These are phyloP conservation scores for Pythium dissotocum DNA, from an alignment of 352 stramenopile genomes.

Conservation along the genomic window DNA sequence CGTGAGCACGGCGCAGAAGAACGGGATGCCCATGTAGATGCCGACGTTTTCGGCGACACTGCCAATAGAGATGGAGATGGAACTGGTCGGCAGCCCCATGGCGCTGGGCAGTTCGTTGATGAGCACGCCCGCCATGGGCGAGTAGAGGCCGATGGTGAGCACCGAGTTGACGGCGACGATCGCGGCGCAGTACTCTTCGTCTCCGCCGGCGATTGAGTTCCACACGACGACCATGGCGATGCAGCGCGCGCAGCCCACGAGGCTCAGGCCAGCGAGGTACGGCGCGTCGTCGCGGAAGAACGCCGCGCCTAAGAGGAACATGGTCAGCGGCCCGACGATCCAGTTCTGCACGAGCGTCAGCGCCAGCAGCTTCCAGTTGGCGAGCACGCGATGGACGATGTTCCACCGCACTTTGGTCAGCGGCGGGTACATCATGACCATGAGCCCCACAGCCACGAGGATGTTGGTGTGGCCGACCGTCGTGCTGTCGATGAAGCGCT, in stretches of 20 bases:
- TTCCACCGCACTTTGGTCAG: slow-evolving; percentile 55
- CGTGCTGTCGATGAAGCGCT: slow-evolving; percentile 46
- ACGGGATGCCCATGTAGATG: slow-evolving; percentile 75
- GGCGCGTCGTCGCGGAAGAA: slow-evolving; percentile 53
- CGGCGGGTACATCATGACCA: slow-evolving; percentile 69
- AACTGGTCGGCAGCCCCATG: slow-evolving; percentile 38
- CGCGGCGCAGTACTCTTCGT: slow-evolving; percentile 62
- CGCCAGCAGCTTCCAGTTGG: slow-evolving; percentile 46
- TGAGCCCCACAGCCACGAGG: slow-evolving; percentile 47
- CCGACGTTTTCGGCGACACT: slow-evolving; percentile 57
- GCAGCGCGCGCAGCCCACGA: slow-evolving; percentile 68
- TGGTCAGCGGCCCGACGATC: slow-evolving; percentile 48
- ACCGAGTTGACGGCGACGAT: slow-evolving; percentile 74
- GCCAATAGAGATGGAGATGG: slow-evolving; percentile 45
- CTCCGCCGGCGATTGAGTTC: slow-evolving; percentile 61
- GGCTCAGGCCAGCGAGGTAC: slow-evolving; percentile 63
- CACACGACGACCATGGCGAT: slow-evolving; percentile 87
- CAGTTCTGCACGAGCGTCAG: slow-evolving; percentile 64
- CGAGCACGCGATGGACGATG: slow-evolving; percentile 38
- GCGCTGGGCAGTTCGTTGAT: slow-evolving; percentile 44
- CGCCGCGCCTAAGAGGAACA: slow-evolving; percentile 50
- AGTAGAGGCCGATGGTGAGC: slow-evolving; percentile 60
- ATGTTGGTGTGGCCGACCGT: slow-evolving; percentile 50
- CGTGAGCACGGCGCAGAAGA: slow-evolving; percentile 40
- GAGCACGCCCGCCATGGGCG: slow-evolving; percentile 54